Base-by-base conservation (phyloP, 768 basidiomycete genomes). In the Daedalea quercina region DNA sequence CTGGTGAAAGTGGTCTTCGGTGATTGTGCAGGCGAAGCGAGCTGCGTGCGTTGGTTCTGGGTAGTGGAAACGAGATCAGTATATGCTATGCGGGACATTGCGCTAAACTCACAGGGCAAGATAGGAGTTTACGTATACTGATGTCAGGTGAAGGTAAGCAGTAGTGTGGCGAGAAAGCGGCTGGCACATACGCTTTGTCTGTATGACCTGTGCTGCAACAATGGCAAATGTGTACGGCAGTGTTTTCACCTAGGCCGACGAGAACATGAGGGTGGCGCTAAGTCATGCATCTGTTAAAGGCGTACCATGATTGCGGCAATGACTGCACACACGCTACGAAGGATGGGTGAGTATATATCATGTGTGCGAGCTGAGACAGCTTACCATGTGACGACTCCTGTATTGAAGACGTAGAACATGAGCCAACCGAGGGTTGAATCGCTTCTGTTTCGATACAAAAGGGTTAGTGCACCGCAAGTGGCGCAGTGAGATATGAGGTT, bases 51-150 rank as follows among this genome's bases (percentile, higher is more conserved):
- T 59, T 56, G 25, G 55, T 48, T 52, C 53, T 59, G 52, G 9
- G 25, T n/a, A 20, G 17, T 11, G 11, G 19, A 11, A 31, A 2
- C 0, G 31, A 28, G 44, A 15, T 3, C 23, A 44, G 1, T 28
- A 22, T 17, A 9, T 13, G 8, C 26, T 3, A 22, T 6, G 11
- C 11, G 28, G 28, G 28, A 31, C 4, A 13, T 6, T 11, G 20
- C 6, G 20, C 9, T n/a, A 31, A 34, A 31, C 55, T 26, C 20
- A 59, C 58, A 59, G 53, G 15, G 58, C 58, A 31, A 59, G 33
- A 41, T 52, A 59, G 15, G 58, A 59, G 53, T 59, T 59, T 50
- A 59, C 56, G 53, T 59, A 59, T 34, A 59, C 58, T 59, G 37
- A 6, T 40, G 34, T 35, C 34, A 40, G 17, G 13, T 15, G 31